Conservation (phyloP, 2,329 filamentous ascomycete genomes). For the Botrytis deweyae region DNA sequence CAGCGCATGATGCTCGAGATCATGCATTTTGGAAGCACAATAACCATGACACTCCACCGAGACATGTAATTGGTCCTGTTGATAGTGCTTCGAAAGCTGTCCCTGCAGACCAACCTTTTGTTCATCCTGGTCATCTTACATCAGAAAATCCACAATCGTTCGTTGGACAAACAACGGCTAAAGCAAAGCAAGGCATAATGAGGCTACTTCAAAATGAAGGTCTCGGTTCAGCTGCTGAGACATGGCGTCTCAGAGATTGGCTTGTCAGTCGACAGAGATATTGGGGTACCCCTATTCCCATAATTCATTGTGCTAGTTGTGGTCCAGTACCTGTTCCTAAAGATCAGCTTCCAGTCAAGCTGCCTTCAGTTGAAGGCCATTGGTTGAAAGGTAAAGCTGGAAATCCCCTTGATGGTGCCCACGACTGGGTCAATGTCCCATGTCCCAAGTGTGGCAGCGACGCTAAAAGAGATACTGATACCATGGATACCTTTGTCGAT, state of each 20-base stretch:
- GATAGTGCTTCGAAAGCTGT: conserved; percentile 48
- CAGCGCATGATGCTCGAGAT: conserved; percentile 78
- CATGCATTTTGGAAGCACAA: conserved; percentile 78
- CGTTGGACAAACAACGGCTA: conserved; percentile 59
- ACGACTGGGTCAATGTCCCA: conserved; percentile 70
- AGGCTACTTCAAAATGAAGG: conserved; percentile 51
- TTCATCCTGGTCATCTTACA: conserved; percentile 67
- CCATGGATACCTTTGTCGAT: conserved; percentile 95
- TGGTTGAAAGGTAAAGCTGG: conserved; percentile 69
- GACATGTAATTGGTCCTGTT: conserved; percentile 56
- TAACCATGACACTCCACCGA: conserved; percentile 56
- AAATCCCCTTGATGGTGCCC: conserved; percentile 71
- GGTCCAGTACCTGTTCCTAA: conserved; percentile 77
- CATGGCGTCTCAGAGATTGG: conserved; percentile 85
- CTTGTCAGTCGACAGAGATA: conserved; percentile 88
- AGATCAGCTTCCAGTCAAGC: conserved; percentile 70
- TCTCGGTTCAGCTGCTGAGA: conserved; percentile 63
- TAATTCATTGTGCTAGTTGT: conserved; percentile 76
- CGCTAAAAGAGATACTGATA: conserved; percentile 83
- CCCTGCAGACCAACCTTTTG: conserved; percentile 55
- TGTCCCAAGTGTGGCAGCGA: conserved; percentile 72
- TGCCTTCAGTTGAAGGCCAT: conserved; percentile 68
- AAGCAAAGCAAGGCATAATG: conserved; percentile 62
- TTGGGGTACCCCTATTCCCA: conserved; percentile 88
- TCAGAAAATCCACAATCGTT: conserved; percentile 61